phyloP scores from a whole-genome alignment of 192 early-diverging fungal genomes.

The Rhizophlyctis rosea region DNA sequence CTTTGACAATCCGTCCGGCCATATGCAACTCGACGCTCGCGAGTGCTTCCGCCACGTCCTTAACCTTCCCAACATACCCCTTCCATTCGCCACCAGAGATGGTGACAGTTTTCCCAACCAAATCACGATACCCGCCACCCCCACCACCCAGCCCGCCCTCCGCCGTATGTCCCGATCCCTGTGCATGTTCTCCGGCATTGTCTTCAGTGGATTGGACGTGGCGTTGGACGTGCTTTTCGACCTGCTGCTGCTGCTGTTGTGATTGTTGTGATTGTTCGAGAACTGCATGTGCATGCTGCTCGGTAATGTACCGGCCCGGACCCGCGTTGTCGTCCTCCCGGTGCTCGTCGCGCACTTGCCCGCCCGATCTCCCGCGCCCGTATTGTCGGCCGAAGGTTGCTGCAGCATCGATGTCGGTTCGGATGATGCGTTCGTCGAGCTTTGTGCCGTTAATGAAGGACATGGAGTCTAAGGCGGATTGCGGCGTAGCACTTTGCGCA shows the following conservation, averaged over 20 bases:
- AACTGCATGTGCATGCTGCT: no score
- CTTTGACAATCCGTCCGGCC: constrained; percentile 73
- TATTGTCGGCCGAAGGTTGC: constrained; percentile 89
- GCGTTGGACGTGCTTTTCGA: no score
- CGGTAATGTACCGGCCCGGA: constrained; percentile 94
- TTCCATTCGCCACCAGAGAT: constrained; percentile 89
- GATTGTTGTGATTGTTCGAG: constrained; percentile 66
- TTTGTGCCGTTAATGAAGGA: constrained; percentile 92
- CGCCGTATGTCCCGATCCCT: constrained; percentile 25
- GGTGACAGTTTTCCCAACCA: constrained; percentile 76
- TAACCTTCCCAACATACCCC: constrained; percentile 96
- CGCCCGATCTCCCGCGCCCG: constrained; percentile 91
- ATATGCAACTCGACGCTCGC: constrained; percentile 93
- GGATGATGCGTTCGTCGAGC: constrained; percentile 90
- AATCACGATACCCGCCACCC: constrained; percentile 42
- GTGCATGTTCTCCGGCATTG: constrained; percentile 47
- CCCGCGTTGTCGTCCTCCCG: constrained; percentile 92
- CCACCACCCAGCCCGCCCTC: constrained; percentile 33
- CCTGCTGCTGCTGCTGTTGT: constrained; percentile 33
- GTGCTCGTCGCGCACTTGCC: constrained; percentile 92
- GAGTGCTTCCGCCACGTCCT: constrained; percentile 67
- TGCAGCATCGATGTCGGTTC: constrained; percentile 94
- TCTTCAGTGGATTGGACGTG: no score
- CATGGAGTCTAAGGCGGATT: constrained; percentile 90
- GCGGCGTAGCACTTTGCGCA: no score